Evolutionary conservation across 805 yeast genomes (phyloP).

Genomic region (Candida alai): DNA sequence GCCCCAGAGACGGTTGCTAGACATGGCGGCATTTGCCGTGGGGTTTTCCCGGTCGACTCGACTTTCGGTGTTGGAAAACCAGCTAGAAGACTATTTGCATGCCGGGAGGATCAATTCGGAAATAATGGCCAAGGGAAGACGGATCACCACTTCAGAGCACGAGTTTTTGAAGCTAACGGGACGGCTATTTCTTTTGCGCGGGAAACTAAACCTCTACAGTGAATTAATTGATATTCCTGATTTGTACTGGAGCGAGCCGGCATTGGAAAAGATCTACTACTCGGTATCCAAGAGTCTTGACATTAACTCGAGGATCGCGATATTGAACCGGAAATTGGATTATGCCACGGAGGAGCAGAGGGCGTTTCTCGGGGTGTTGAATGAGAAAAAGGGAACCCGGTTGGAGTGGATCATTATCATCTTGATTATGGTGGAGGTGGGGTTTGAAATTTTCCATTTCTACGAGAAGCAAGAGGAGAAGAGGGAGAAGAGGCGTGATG

Average conservation of each 20-base stretch:
- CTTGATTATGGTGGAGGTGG: conserved; percentile 79
- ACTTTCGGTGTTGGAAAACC: conserved; percentile 71
- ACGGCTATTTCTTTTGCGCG: conserved; percentile 67
- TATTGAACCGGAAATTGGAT: conserved; percentile 80
- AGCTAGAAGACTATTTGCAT: conserved; percentile 64
- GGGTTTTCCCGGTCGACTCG: conserved; percentile 87
- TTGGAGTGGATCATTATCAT: conserved; percentile 87
- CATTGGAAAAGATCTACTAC: conserved; percentile 70
- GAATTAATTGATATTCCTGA: conserved; percentile 92
- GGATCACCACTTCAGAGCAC: conserved; percentile 41
- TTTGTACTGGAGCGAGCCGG: conserved; percentile 89
- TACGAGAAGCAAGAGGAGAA: conserved; percentile 22
- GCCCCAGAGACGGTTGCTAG: conserved; percentile 50
- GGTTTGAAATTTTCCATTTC: conserved; percentile 75
- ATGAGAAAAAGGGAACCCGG: conserved; percentile 70
- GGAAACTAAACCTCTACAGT: conserved; percentile 78
- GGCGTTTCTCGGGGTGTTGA: conserved; percentile 68
- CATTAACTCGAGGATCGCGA: conserved; percentile 69
- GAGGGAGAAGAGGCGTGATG: conserved; percentile 2
- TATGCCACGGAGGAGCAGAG: conserved; percentile 87
- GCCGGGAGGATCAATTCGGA: conserved; percentile 64
- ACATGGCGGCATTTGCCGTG: conserved; percentile 84
- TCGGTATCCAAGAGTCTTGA: conserved; percentile 70
- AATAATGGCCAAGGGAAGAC: conserved; percentile 58
- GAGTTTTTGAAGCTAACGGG: conserved; percentile 74